phyloP scores from a whole-genome alignment of 768 basidiomycete species.

The Psilocybe tampanensis region DNA sequence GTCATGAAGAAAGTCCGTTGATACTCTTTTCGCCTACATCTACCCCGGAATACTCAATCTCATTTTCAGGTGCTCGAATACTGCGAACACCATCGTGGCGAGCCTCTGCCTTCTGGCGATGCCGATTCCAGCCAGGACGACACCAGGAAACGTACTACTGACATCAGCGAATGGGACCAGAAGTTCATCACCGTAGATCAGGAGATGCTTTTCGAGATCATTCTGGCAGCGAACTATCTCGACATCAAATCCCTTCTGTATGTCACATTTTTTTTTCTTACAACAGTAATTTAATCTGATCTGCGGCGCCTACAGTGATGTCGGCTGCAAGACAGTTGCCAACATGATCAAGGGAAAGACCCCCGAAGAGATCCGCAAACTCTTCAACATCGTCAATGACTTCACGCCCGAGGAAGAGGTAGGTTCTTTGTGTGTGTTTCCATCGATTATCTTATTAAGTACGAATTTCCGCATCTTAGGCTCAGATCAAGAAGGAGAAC shows the following conservation, averaged over 20 bases:
- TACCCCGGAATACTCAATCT: conserved; percentile 7
- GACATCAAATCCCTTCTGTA: conserved; percentile 99
- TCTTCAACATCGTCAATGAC: conserved; percentile 97
- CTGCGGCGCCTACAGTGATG: conserved; percentile 64
- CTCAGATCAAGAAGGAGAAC: conserved; percentile 99
- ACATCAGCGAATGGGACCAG: conserved; percentile 99
- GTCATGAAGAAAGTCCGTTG: conserved; percentile 85
- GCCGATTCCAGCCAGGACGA: conserved; percentile 86
- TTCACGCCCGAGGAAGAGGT: conserved; percentile 99
- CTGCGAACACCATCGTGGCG: conserved; percentile 98
- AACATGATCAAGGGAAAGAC: conserved; percentile 99
- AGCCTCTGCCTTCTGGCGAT: conserved; percentile 90
- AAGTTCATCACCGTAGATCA: conserved; percentile 99
- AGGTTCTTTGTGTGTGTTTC: conserved; percentile 18
- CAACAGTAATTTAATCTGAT: neutral
- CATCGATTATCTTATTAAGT: conserved; percentile 13
- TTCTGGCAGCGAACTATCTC: conserved; percentile 98
- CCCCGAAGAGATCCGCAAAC: conserved; percentile 97
- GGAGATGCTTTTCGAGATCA: conserved; percentile 99
- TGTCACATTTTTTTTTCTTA: conserved; percentile 28
- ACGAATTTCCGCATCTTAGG: conserved; percentile 46
- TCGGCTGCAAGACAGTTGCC: conserved; percentile 98
- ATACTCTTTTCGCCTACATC: conserved; percentile 7
- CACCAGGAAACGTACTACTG: conserved; percentile 95
- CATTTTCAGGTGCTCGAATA: conserved; percentile 86